Conservation (phyloP, 78 protist species). For the Dictyostelium firmibasis region DNA sequence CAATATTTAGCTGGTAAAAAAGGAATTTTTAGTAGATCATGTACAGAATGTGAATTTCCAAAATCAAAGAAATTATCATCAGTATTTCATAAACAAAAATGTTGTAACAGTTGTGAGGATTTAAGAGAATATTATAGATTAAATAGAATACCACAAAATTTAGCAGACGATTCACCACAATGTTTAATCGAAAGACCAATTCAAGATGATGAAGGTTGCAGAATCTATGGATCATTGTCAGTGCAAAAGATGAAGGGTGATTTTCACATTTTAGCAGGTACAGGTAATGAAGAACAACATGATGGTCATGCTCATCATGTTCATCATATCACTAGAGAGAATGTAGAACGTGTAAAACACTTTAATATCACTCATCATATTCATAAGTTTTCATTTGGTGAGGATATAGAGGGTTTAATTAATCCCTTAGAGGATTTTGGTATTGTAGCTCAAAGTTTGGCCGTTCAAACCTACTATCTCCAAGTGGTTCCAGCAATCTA, state of each 20-base stretch:
- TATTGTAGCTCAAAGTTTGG: conserved; percentile 5
- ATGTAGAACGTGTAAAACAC: not conserved
- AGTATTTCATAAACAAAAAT: conserved; percentile 20
- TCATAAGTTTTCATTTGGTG: conserved; percentile 69
- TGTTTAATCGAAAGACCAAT: conserved; percentile 46
- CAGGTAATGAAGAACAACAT: not conserved
- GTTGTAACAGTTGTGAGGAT: conserved; percentile 57
- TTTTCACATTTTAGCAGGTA: conserved; percentile 64
- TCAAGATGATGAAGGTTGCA: conserved; percentile 61
- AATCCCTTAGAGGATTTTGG: conserved; percentile 50
- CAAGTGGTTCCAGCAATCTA: conserved; percentile 68
- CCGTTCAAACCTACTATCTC: conserved; percentile 49
- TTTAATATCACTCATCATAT: conserved; percentile 73
- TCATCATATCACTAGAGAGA: conserved; percentile 29
- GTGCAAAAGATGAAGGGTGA: conserved; percentile 79
- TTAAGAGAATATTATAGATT: conserved; percentile 30
- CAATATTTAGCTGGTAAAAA: conserved; percentile 3
- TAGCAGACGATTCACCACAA: conserved; percentile 50
- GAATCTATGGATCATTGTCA: conserved; percentile 44
- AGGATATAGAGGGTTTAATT: conserved; percentile 38
- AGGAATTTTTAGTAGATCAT: conserved; percentile 21
- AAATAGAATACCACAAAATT: conserved; percentile 53
- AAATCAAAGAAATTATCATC: not conserved
- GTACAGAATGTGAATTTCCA: conserved; percentile 19
- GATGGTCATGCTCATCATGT: conserved; percentile 48